Evolutionary conservation across 768 basidiomycete genomes (phyloP), one percentile per base, ranked within the genome.

Genomic region (Russula dissimulans): DNA sequence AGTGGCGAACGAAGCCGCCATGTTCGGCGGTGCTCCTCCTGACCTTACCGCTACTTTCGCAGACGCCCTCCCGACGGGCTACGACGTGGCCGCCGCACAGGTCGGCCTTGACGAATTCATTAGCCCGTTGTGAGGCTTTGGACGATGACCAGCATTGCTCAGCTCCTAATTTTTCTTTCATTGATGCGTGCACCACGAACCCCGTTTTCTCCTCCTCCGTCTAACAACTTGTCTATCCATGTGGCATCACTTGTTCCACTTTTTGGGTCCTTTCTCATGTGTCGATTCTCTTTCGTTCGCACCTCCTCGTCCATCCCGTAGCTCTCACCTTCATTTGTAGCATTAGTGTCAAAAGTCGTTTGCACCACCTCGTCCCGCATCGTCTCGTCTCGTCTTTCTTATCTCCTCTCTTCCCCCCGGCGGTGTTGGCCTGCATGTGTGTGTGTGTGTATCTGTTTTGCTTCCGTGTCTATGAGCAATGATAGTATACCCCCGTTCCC

Each of bases 301-400:
- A 48, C 5, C 36, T 26, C 34, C 5, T 43, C 22, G 26, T 52
- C 36, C 36, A 46, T 45, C 50, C 10, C 49, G 26, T 47, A 52
- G 51, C 57, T 59, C 34, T 59, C 60, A 36, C 60, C 17, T 56
- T 61, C 60, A 61, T 61, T 60, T 61, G 60, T 61, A 61, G 60
- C 60, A 51, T 51, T 61, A 61, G 60, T 26, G 22, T 61, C 55
- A 46, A 61, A 61, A 56, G 48, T 41, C 31, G 42, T 44, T 50
- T 36, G 54, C 49, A 56, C 60, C 49, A 32, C 31, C 26, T 41
- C 48, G 31, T n/a, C 22, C 14, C 29, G 8, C 10, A 10, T 15
- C 9, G 12, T 29, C 5, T 5, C 15, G 8, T n/a, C 17, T n/a
- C 5, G n/a, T 12, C 44, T n/a, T 17, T 11, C 44, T 17, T n/a